phyloP scores from a whole-genome alignment of 106 monocot species.

The Dactylorhiza incarnata region DNA sequence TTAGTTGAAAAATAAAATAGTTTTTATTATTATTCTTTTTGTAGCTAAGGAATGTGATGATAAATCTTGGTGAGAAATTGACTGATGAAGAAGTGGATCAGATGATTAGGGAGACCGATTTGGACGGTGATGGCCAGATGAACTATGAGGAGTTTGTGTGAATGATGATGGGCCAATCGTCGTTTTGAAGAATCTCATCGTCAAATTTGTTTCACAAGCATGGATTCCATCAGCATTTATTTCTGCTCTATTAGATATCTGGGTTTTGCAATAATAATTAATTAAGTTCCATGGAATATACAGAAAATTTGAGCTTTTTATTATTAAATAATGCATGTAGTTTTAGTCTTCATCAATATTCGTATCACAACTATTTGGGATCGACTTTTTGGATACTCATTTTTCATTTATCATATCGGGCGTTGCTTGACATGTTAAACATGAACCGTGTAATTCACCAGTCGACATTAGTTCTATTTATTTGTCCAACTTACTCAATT shows the following conservation, averaged over 20 bases:
- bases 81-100: constrained; percentile 43
- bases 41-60: constrained; percentile 29
- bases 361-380: no score
- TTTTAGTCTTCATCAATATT: neutral
- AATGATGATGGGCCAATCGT: constrained; percentile 36
- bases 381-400: no score
- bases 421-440: no score
- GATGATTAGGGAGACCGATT: constrained; percentile 31
- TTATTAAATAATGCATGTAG: neutral
- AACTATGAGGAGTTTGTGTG: constrained; percentile 53
- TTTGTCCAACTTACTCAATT: no score
- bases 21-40: neutral
- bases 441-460: no score
- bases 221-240: neutral
- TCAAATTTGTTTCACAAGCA: neutral
- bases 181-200: neutral
- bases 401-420: no score
- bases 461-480: no score
- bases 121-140: constrained; percentile 54
- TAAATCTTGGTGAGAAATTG: constrained; percentile 24
- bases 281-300: neutral
- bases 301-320: neutral
- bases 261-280: neutral
- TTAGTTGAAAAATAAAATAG: no score
- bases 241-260: neutral